Base-by-base conservation (phyloP, 306 rosid species). In the Ceratonia siliqua region DNA sequence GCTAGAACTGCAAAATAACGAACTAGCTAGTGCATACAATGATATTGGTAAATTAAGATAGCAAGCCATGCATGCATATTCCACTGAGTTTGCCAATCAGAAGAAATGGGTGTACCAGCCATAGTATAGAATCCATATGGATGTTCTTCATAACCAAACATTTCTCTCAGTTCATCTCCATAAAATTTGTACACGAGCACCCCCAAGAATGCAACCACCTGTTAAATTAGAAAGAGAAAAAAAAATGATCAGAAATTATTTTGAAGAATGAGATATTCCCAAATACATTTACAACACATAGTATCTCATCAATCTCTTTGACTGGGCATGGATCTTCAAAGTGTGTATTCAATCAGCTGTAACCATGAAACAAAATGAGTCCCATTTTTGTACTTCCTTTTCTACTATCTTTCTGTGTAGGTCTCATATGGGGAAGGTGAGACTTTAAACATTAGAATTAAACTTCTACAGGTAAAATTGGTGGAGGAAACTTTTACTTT, bases 111-210 rank as follows among this genome's bases (percentile, higher is more conserved):
- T 61, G 22, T 92, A 94, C 99, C 96, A 8, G 99, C 98, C 99
- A 94, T 87, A 22, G 94, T 88, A 69, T 94, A 94, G 83, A 94
- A 94, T 58, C 94, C 99, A 83, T 92, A 92, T 2, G 99, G 98
- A 85, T 94, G 99, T 81, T 94, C 96, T 87, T 92, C 98, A 54
- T 94, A 94, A 57, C 99, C 99, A 85, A 94, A 94, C 97, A 94
- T 92, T 85, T 94, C 99, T 77, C 96, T 83, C 27, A 92, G 85
- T 65, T 94, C 99, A 46, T 94, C 97, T 66, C 99, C 99, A 66
- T 92, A 94, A 81, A 94, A 90, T 79, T 92, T 94, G 87, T 94
- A 94, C 57, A 94, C 90, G 83, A 94, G 86, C 78, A 92, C 92
- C 41, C 97, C 99, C 86, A 94, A 83, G 85, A 88, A 90, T 80